Percentiles rank a stretch among this genome's conserved stretches.
phyloP scores from a whole-genome alignment of 495 filamentous ascomycete species.

The Xylaria cubensis region DNA sequence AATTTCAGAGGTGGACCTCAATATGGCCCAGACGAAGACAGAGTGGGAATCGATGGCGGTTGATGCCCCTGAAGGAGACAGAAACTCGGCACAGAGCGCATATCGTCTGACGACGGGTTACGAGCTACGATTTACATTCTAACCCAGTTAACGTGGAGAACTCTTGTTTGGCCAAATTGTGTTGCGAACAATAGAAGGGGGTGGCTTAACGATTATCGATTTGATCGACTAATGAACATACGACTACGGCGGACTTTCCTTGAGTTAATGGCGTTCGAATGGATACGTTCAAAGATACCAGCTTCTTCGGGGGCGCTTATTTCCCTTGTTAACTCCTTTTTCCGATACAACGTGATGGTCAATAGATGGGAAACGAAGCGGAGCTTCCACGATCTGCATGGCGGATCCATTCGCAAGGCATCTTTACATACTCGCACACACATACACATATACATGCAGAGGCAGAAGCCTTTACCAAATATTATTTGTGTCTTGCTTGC shows the following conservation, averaged over 20 bases:
- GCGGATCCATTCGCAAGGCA: background rate
- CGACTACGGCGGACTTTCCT: slow-evolving; percentile 17
- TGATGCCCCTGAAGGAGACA: slow-evolving; percentile 50
- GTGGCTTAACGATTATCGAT: background rate
- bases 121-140: slow-evolving; percentile 59
- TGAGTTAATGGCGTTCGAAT: slow-evolving; percentile 16
- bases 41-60: slow-evolving; percentile 62
- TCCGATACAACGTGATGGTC: slow-evolving; percentile 14
- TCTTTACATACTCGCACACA: background rate
- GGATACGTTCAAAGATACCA: slow-evolving; percentile 21
- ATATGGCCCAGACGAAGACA: slow-evolving; percentile 46
- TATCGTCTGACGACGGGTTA: slow-evolving; percentile 45
- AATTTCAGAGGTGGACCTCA: slow-evolving; percentile 47
- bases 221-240: slow-evolving; percentile 15
- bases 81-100: slow-evolving; percentile 44
- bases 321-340: slow-evolving; percentile 2
- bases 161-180: background rate
- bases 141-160: slow-evolving; percentile 27
- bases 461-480: background rate
- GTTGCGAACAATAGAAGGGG: slow-evolving; percentile 9
- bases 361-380: slow-evolving; percentile 18
- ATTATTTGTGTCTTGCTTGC: background rate
- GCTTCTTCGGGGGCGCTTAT: background rate
- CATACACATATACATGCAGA: background rate
- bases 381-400: background rate